Evolutionary conservation across 2,329 filamentous ascomycete species (phyloP).

Genomic region (Hymenoscyphus linearis): DNA sequence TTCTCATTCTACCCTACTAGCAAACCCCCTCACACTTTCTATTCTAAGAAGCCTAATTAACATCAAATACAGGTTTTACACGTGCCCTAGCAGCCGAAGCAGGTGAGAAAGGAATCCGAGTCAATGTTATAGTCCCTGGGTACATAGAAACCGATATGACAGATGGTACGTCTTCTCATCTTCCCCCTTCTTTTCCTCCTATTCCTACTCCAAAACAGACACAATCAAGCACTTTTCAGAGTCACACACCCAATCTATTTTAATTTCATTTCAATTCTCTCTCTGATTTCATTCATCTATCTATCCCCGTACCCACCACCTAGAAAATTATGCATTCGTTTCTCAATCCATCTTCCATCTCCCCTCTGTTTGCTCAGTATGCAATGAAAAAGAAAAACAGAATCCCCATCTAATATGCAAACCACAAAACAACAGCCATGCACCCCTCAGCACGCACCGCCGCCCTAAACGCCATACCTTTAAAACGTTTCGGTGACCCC

Average conservation of each 20-base stretch:
- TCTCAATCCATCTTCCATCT: too few species aligned
- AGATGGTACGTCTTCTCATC: constrained; percentile 43
- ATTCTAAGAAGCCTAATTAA: too few species aligned
- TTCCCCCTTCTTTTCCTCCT: background rate
- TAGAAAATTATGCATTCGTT: too few species aligned
- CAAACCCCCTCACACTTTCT: constrained; percentile 5
- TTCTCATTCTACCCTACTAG: background rate
- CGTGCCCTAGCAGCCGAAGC: constrained; percentile 60
- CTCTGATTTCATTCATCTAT: too few species aligned
- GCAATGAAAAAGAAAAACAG: background rate
- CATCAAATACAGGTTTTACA: constrained; percentile 57
- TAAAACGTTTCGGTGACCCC: constrained; percentile 59
- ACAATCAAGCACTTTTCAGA: too few species aligned
- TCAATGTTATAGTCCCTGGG: constrained; percentile 77
- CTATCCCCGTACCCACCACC: too few species aligned
- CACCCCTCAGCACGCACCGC: constrained; percentile 32
- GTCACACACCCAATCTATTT: too few species aligned
- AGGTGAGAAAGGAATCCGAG: constrained; percentile 57
- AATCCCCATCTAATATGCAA: constrained; percentile 33
- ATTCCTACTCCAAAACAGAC: background rate
- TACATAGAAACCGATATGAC: constrained; percentile 83
- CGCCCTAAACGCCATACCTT: constrained; percentile 52
- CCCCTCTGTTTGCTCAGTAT: constrained; percentile 23
- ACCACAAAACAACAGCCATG: constrained; percentile 36
- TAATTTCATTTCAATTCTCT: too few species aligned